phyloP scores from a whole-genome alignment of 345 rosid species.

The Syzygium jambos region DNA sequence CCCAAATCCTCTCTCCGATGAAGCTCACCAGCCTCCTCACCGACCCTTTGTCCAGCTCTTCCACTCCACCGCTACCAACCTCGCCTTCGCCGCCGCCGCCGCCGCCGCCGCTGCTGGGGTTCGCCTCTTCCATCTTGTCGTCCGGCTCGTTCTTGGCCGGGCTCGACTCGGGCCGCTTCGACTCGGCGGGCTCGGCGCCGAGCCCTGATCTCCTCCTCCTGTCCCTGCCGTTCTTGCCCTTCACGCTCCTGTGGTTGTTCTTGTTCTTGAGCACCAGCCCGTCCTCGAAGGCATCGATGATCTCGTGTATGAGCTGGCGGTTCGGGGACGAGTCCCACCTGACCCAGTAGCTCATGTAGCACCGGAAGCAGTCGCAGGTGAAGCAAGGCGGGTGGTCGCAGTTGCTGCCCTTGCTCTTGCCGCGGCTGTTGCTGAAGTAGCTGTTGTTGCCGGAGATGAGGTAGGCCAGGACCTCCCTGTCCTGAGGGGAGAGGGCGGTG shows the following conservation, averaged over 20 bases:
- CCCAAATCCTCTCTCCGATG: constrained; percentile 70
- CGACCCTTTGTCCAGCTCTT: constrained; percentile 32
- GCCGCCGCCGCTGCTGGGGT: background rate
- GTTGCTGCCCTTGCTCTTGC: background rate
- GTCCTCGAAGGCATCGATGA: constrained; percentile 71
- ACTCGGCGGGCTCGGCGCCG: constrained; percentile 7
- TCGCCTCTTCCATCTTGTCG: background rate
- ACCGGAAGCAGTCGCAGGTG: constrained; percentile 64
- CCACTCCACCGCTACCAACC: constrained; percentile 1
- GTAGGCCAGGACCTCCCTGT: constrained; percentile 30
- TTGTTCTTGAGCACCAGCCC: constrained; percentile 16
- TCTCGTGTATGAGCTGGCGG: constrained; percentile 71
- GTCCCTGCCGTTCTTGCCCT: constrained; percentile 28
- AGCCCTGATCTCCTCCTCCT: constrained; percentile 27
- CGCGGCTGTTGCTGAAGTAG: background rate
- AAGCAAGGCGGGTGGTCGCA: constrained; percentile 45
- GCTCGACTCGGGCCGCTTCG: constrained; percentile 14
- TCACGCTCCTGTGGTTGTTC: background rate
- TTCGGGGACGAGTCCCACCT: constrained; percentile 80
- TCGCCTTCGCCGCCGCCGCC: background rate
- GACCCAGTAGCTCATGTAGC: constrained; percentile 77
- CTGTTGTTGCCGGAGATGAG: constrained; percentile 31
- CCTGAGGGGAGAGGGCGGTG: constrained; percentile 51
- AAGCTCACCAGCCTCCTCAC: constrained; percentile 44
- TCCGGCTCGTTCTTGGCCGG: background rate